Base-by-base conservation (phyloP, 176 grass and related monocot species). In the Panicum miliaceum region DNA sequence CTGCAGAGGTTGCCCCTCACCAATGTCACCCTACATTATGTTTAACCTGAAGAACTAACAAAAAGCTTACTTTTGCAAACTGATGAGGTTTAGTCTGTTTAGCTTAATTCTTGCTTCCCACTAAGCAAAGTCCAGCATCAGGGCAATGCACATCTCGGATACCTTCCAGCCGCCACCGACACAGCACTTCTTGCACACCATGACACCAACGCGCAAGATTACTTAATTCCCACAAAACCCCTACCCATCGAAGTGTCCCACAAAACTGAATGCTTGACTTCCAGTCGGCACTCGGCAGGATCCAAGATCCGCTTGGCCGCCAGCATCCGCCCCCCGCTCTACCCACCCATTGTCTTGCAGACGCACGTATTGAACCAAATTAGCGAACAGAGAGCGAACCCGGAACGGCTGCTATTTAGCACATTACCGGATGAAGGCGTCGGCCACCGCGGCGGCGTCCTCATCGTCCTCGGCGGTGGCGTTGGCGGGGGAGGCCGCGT, bases 391-490 rank as follows among this genome's bases (percentile, higher is more conserved):
- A 56, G 36, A 70, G 52, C 63, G 14, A 27, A 64, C 34, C 34
- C 22, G 23, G 10, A 42, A 1, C 52, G 8, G 36, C 54, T 13
- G 71, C 34, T 40, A 76, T 45, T 5, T 62, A 84, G 38, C n/a
- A 56, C 65, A 57, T 76, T 99, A 99, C 96, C 96, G 90, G 79
- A 99, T 99, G 83, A 94, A 96, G 22, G 96, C 94, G 47, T 87
- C 90, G 51, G 85, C 78, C 25, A 43, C 61, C 2, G 86, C 75
- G 40, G 69, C 81, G 38, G 80, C 36, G 42, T 73, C 83, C 10
- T 82, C 80, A 0, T 75, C 80, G 0, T 87, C 91, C 14, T 83
- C 80, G 25, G 81, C 75, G 41, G 90, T 91, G 79, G 81, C 51
- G 74, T 88, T 86, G 19, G 46, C 45, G 41, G 54, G 60, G 48